phyloP scores from a whole-genome alignment of 345 rosid species.

The Eucalyptus regnans region DNA sequence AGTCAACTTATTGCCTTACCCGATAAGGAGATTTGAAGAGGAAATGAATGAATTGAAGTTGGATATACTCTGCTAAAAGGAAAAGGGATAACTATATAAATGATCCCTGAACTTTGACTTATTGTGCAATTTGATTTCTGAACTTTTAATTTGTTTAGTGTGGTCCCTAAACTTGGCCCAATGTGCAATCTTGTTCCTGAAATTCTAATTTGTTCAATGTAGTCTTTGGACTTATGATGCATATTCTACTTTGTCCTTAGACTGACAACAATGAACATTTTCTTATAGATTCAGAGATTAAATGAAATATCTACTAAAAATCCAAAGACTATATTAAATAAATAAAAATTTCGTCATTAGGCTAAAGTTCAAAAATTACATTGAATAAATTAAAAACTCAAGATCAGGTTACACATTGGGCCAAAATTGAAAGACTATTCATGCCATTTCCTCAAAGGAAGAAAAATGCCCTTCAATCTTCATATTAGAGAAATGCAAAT shows the following conservation, averaged over 20 bases:
- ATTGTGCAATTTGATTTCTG: rapidly evolving
- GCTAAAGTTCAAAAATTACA: rapidly evolving
- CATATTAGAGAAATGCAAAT: not conserved
- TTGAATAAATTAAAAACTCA: rapidly evolving
- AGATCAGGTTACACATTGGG: rapidly evolving
- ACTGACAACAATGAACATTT: rapidly evolving
- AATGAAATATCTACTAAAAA: no score
- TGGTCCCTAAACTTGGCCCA: rapidly evolving
- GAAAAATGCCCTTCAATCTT: not conserved
- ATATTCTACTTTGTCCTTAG: no score
- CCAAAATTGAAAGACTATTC: no score
- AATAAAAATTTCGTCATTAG: rapidly evolving
- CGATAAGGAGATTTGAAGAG: not conserved
- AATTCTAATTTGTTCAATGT: rapidly evolving
- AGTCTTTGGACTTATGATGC: rapidly evolving
- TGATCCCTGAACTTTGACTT: rapidly evolving
- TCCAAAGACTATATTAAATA: rapidly evolving
- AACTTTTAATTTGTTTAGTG: rapidly evolving
- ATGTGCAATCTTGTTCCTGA: rapidly evolving
- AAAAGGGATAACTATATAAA: no score
- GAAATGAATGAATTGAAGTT: not conserved
- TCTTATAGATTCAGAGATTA: rapidly evolving
- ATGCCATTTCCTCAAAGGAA: rapidly evolving
- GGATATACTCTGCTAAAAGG: not conserved
- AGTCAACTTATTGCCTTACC: not conserved